phyloP scores from a whole-genome alignment of 2,329 filamentous ascomycete genomes.

The Aspergillus sp. region DNA sequence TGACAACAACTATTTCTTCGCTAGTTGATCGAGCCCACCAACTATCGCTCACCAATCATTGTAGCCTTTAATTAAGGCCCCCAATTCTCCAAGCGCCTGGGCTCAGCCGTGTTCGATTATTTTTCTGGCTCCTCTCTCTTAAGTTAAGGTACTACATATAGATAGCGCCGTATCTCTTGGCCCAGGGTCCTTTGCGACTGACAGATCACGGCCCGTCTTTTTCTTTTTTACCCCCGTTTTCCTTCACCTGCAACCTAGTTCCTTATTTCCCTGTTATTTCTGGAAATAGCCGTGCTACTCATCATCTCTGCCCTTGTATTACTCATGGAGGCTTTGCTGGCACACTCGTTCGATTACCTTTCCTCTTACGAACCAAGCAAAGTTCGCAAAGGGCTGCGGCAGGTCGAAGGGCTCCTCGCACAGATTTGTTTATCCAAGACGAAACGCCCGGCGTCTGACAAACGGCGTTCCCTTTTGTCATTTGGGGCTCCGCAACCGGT shows the following conservation, averaged over 20 bases:
- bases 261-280: background rate
- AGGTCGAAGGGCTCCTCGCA: slow-evolving; percentile 89
- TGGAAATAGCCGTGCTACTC: slow-evolving; percentile 2
- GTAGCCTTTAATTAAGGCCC: slow-evolving; percentile 5
- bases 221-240: slow-evolving; percentile 5
- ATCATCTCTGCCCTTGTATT: slow-evolving; percentile 2
- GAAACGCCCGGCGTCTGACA: slow-evolving; percentile 42
- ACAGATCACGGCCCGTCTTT: slow-evolving; percentile 5
- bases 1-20: slow-evolving; percentile 10
- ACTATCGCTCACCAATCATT: slow-evolving; percentile 4
- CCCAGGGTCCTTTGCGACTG: slow-evolving; percentile 2
- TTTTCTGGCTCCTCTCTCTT: background rate
- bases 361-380: slow-evolving; percentile 88
- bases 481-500: slow-evolving; percentile 45
- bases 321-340: slow-evolving; percentile 85
- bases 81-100: slow-evolving; percentile 11
- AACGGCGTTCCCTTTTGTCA: slow-evolving; percentile 45
- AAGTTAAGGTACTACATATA: slow-evolving; percentile 5
- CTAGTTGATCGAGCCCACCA: slow-evolving; percentile 1
- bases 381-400: slow-evolving; percentile 88
- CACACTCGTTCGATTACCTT: slow-evolving; percentile 92
- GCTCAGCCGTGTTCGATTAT: slow-evolving; percentile 6
- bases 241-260: slow-evolving; percentile 2
- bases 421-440: slow-evolving; percentile 80
- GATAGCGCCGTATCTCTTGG: slow-evolving; percentile 7